phyloP scores from a whole-genome alignment of 106 monocot genomes.

The Gastrodia elata region DNA sequence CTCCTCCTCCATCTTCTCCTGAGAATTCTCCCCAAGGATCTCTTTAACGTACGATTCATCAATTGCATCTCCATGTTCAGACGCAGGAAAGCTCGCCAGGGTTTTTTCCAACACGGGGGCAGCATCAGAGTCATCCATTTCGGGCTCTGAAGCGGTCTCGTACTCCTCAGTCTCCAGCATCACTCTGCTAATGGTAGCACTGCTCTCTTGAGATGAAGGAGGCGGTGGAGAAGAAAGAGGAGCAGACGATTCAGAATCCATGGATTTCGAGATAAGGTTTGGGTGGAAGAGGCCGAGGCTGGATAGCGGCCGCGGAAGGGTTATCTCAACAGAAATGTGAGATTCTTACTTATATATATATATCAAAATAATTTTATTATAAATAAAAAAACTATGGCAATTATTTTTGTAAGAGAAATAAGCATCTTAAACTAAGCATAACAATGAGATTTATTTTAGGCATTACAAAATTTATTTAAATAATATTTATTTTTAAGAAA shows the following conservation, averaged over 20 bases:
- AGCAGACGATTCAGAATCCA: constrained; percentile 7
- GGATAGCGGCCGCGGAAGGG: neutral
- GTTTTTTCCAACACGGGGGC: neutral
- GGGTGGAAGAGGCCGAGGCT: neutral
- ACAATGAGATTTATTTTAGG: too few species aligned
- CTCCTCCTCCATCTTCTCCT: constrained; percentile 6
- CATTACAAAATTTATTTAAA: too few species aligned
- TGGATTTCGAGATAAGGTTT: constrained; percentile 7
- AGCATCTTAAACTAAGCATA: too few species aligned
- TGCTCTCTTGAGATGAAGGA: neutral
- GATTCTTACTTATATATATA: neutral
- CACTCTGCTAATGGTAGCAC: neutral
- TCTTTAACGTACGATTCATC: neutral
- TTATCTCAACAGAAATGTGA: neutral
- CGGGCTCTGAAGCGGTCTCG: constrained; percentile 14
- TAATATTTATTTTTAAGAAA: too few species aligned
- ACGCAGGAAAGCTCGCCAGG: neutral
- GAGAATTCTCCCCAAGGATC: constrained; percentile 7
- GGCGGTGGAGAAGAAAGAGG: neutral
- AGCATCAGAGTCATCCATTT: neutral
- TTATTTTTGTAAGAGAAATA: too few species aligned
- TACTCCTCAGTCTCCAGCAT: constrained; percentile 9
- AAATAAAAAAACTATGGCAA: too few species aligned
- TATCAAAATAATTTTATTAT: too few species aligned
- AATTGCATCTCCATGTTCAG: neutral